These are phyloP conservation scores for Staphylotrichum tortipilum DNA, from an alignment of 495 filamentous ascomycete genomes.

Conservation along the genomic window DNA sequence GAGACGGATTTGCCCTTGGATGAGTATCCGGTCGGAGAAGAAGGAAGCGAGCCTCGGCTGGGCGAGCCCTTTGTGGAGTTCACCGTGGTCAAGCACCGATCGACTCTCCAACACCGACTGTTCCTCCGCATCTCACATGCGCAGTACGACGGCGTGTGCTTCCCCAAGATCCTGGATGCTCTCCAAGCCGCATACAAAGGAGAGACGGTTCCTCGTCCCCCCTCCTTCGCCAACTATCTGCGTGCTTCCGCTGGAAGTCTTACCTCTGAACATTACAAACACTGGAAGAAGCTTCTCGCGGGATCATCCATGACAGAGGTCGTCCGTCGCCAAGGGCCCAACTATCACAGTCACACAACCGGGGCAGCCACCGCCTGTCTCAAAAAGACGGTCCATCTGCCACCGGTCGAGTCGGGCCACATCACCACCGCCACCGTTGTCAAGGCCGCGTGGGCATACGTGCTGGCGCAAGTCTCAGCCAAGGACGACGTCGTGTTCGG, in stretches of 20 bases:
- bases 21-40: slow-evolving; percentile 21
- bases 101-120: slow-evolving; percentile 41
- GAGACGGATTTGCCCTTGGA: slow-evolving; percentile 42
- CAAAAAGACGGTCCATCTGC: slow-evolving; percentile 12
- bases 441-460: slow-evolving; percentile 49
- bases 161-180: slow-evolving; percentile 47
- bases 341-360: background rate
- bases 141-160: slow-evolving; percentile 58
- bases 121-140: slow-evolving; percentile 58
- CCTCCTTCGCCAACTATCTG: slow-evolving; percentile 48
- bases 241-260: slow-evolving; percentile 38
- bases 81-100: slow-evolving; percentile 42
- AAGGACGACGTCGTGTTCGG: slow-evolving; percentile 48
- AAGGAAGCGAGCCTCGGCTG: slow-evolving; percentile 35
- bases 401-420: slow-evolving; percentile 17
- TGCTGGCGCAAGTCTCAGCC: slow-evolving; percentile 39
- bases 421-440: slow-evolving; percentile 46
- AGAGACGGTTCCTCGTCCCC: slow-evolving; percentile 32
- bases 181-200: slow-evolving; percentile 48
- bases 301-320: slow-evolving; percentile 39
- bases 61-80: slow-evolving; percentile 49
- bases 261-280: slow-evolving; percentile 31
- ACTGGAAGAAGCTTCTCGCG: slow-evolving; percentile 44
- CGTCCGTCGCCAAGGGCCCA: slow-evolving; percentile 11
- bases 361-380: background rate